Conservation (phyloP, 805 yeast species). For the Dipodascopsis uninucleata region DNA sequence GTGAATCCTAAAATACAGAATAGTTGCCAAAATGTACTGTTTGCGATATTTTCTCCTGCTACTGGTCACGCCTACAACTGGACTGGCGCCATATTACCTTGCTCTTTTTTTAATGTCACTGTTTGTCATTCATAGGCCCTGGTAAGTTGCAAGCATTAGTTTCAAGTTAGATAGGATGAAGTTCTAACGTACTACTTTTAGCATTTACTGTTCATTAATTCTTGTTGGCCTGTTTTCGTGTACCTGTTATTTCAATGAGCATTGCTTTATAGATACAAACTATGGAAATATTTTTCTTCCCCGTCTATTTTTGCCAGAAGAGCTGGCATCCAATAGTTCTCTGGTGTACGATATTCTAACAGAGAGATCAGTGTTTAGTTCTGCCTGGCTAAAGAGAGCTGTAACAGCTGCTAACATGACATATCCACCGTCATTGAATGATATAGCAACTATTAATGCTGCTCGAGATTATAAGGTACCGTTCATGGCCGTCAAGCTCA, state of each 20-base stretch:
- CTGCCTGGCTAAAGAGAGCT: neutral
- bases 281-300: conserved; percentile 24
- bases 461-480: conserved; percentile 19
- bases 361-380: conserved; percentile 13
- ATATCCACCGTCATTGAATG: conserved; percentile 3
- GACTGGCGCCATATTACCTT: conserved; percentile 27
- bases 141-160: conserved; percentile 12
- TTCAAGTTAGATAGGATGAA: neutral
- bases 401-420: neutral
- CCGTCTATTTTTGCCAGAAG: conserved; percentile 19
- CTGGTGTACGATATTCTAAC: conserved; percentile 20
- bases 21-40: conserved; percentile 29
- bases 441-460: conserved; percentile 1
- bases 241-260: conserved; percentile 22
- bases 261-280: conserved; percentile 25
- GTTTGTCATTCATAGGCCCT: conserved; percentile 23
- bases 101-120: conserved; percentile 21
- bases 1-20: too few relatives aligned
- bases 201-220: conserved; percentile 27
- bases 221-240: conserved; percentile 21
- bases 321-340: conserved; percentile 17
- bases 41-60: conserved; percentile 25
- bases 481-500: conserved; percentile 17
- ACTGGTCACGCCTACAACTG: conserved; percentile 27
- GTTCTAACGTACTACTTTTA: neutral